Conservation (phyloP, 2,329 filamentous ascomycete species). For the Blastomyces parvus region DNA sequence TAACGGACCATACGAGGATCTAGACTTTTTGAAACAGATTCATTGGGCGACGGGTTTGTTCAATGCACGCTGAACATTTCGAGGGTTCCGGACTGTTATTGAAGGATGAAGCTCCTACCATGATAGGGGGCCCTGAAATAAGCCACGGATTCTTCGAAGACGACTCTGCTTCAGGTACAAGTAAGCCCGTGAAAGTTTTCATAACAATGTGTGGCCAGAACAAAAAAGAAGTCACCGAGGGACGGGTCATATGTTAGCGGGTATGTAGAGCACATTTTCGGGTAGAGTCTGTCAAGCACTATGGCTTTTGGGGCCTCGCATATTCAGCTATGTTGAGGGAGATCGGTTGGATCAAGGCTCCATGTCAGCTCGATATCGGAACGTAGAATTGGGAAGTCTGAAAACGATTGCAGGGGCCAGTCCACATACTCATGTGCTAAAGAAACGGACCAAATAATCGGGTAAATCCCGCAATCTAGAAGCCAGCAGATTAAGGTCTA, state of each 20-base stretch:
- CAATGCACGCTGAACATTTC: no score
- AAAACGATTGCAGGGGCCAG: neutral
- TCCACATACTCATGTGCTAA: neutral
- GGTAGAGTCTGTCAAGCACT: neutral
- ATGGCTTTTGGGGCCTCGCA: neutral
- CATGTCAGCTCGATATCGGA: neutral
- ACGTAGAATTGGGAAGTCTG: neutral
- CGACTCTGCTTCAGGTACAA: neutral
- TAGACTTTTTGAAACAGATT: neutral
- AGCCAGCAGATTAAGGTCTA: neutral
- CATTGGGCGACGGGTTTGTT: neutral
- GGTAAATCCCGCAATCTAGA: neutral
- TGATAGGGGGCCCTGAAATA: neutral
- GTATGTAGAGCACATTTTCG: neutral
- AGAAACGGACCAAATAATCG: neutral
- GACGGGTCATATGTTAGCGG: neutral
- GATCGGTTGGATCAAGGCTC: neutral
- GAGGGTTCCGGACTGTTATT: neutral
- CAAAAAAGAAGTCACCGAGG: neutral
- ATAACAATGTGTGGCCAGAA: neutral
- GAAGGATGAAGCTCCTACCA: neutral
- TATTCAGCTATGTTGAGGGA: neutral
- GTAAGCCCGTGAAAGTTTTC: neutral
- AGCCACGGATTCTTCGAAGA: neutral
- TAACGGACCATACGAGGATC: neutral